These are phyloP conservation scores for Phytophthora vignae DNA, from an alignment of 352 stramenopile genomes.

Conservation along the genomic window DNA sequence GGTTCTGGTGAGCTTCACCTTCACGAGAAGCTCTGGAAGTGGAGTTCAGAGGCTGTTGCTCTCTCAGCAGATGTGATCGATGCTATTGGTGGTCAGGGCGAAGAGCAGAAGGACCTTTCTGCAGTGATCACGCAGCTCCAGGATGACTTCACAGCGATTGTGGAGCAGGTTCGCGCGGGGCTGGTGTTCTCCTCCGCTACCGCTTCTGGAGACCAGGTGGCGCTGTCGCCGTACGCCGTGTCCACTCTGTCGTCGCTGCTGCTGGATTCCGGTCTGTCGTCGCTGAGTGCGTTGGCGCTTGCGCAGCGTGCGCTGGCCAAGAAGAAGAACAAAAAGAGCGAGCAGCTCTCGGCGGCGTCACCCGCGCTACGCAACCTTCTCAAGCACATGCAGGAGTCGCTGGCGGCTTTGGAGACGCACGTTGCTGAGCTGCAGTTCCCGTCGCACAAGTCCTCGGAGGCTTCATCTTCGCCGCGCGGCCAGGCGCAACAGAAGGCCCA, in stretches of 20 bases:
- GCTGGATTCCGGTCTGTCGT: conserved; percentile 66
- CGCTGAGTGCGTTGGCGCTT: conserved; percentile 55
- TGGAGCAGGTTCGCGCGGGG: conserved; percentile 25
- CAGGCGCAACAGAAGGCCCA: conserved; percentile 39
- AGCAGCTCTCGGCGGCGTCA: conserved; percentile 35
- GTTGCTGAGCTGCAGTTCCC: conserved; percentile 44
- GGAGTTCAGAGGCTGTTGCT: conserved; percentile 46
- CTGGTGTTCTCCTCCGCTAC: conserved; percentile 23
- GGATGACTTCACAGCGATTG: conserved; percentile 38
- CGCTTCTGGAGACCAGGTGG: conserved; percentile 12
- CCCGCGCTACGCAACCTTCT: conserved; percentile 58
- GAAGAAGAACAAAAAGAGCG: conserved; percentile 79
- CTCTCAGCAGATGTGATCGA: conserved; percentile 22
- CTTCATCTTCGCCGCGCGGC: conserved; percentile 7
- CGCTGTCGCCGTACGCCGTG: conserved; percentile 61
- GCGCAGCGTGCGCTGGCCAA: conserved; percentile 53
- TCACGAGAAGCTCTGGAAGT: conserved; percentile 62
- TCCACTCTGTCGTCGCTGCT: conserved; percentile 62
- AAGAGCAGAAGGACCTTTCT: conserved; percentile 30
- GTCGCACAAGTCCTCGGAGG: neutral
- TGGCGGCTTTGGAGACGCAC: conserved; percentile 48
- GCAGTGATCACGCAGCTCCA: conserved; percentile 34
- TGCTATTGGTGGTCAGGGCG: conserved; percentile 15
- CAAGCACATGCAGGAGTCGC: conserved; percentile 67
- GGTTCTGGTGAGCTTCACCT: conserved; percentile 21